phyloP scores from a whole-genome alignment of 2,329 filamentous ascomycete genomes.

The Claviceps fusiformis region DNA sequence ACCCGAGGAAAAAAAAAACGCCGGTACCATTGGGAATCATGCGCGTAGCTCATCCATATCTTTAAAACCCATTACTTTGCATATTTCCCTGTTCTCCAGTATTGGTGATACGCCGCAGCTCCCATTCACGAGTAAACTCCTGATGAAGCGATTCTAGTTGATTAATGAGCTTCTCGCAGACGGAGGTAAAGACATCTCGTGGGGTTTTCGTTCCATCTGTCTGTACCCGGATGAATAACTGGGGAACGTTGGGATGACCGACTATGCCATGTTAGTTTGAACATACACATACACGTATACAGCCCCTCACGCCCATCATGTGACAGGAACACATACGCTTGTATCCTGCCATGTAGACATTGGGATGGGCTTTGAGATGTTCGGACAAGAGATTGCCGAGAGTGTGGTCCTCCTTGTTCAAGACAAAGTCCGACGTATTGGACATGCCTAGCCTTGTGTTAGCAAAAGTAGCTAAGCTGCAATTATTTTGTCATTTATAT shows the following conservation, averaged over 20 bases:
- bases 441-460: constrained; percentile 49
- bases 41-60: not conserved
- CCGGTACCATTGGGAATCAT: constrained; percentile 9
- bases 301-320: constrained; percentile 6
- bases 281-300: not conserved
- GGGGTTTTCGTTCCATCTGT: constrained; percentile 81
- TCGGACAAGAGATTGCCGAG: constrained; percentile 80
- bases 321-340: constrained; percentile 47
- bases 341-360: constrained; percentile 86
- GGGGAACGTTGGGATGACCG: constrained; percentile 46
- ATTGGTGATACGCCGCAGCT: constrained; percentile 72
- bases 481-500: not conserved
- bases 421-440: constrained; percentile 86
- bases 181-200: constrained; percentile 73
- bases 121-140: constrained; percentile 87
- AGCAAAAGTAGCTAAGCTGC: not conserved
- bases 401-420: constrained; percentile 96
- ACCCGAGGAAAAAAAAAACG: constrained; percentile 10
- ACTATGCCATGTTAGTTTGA: constrained; percentile 19
- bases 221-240: constrained; percentile 64
- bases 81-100: constrained; percentile 43
- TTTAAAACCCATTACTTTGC: constrained; percentile 22
- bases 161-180: constrained; percentile 69
- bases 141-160: constrained; percentile 68
- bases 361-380: constrained; percentile 69